Evolutionary conservation across 345 rosid genomes (phyloP).

Genomic region (Populus simonii): DNA sequence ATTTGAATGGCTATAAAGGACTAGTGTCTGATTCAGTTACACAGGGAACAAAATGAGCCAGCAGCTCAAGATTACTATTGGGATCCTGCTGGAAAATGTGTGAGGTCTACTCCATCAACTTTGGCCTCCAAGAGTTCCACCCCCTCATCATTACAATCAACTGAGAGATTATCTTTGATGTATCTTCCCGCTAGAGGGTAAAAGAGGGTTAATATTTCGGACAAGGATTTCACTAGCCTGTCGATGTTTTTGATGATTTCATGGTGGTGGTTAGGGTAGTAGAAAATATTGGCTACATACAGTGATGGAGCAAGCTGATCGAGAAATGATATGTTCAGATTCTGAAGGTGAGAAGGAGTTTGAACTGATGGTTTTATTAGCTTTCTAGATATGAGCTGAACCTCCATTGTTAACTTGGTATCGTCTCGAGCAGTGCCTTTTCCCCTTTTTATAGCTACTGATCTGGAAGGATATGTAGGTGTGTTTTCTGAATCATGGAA

Average conservation of each 20-base stretch:
- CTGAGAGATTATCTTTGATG: not conserved
- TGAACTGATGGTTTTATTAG: slow-evolving; percentile 21
- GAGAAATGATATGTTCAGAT: slow-evolving; percentile 17
- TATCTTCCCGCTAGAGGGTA: not conserved
- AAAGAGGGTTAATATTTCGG: not conserved
- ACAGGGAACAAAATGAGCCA: not conserved
- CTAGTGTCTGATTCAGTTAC: not conserved
- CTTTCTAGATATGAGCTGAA: slow-evolving; percentile 22
- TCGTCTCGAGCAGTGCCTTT: too few species aligned
- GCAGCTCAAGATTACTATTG: not conserved
- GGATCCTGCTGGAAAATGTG: not conserved
- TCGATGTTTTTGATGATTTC: not conserved
- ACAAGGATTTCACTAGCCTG: not conserved
- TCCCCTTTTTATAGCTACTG: too few species aligned
- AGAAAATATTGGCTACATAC: slow-evolving; percentile 23
- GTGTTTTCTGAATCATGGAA: too few species aligned
- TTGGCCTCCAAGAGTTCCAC: not conserved
- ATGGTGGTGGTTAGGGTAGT: not conserved
- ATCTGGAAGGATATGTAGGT: too few species aligned
- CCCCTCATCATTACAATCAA: not conserved
- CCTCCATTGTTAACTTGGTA: slow-evolving; percentile 11
- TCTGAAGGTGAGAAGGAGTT: slow-evolving; percentile 7
- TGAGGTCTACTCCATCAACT: not conserved
- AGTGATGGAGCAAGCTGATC: slow-evolving; percentile 24
- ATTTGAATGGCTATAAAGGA: not conserved